Evolutionary conservation across 2,329 filamentous ascomycete genomes (phyloP).

Genomic region (Madurella fahalii): DNA sequence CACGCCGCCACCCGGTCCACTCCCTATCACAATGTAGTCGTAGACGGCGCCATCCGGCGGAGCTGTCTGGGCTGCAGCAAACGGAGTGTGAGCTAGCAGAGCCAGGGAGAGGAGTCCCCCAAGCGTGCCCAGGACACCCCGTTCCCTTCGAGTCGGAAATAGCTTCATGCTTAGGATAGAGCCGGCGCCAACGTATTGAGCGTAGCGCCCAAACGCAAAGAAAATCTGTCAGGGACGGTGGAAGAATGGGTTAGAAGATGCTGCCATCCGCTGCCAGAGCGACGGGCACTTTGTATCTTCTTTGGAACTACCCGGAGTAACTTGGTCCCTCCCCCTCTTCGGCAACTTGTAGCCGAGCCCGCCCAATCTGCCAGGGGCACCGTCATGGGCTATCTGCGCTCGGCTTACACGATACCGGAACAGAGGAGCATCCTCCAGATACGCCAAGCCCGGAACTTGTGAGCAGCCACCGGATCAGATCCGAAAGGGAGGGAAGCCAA

Average conservation of each 20-base stretch:
- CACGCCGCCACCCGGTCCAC: conserved; percentile 48
- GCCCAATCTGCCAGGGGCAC: neutral
- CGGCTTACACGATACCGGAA: neutral
- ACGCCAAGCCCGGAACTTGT: neutral
- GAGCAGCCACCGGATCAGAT: neutral
- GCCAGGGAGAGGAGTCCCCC: conserved; percentile 5
- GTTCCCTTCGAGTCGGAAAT: neutral
- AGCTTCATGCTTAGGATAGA: conserved; percentile 7
- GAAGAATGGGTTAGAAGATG: neutral
- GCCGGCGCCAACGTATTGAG: no score
- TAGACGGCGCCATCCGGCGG: conserved; percentile 31
- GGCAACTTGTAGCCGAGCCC: neutral
- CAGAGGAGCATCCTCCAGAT: neutral
- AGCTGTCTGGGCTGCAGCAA: conserved; percentile 2
- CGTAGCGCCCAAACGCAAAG: neutral
- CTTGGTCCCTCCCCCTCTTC: neutral
- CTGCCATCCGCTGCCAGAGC: neutral
- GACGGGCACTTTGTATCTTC: neutral
- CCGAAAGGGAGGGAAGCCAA: neutral
- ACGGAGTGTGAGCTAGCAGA: conserved; percentile 4
- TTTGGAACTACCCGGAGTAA: neutral
- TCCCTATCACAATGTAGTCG: conserved; percentile 53
- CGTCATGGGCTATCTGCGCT: neutral
- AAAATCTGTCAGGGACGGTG: neutral
- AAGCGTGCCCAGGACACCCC: conserved; percentile 1